Base-by-base conservation (phyloP, 345 rosid genomes). In the Adansonia digitata region DNA sequence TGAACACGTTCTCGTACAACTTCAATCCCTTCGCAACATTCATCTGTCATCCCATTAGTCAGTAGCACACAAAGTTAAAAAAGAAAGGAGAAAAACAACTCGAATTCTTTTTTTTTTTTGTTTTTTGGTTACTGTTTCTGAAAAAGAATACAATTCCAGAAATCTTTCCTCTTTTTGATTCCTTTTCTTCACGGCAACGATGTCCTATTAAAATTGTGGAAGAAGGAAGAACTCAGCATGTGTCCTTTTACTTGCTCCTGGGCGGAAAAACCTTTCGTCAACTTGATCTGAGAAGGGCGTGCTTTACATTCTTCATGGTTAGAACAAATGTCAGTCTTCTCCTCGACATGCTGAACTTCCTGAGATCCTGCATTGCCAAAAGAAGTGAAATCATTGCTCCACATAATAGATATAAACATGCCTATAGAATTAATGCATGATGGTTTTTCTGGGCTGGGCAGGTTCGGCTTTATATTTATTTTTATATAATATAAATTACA, bases 11-110 rank as follows among this genome's bases (percentile, higher is more conserved):
- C 76, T 94, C 91, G 48, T 91, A 91, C 61, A 92, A 80, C 86
- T 94, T 94, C 69, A 94, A 81, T 29, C 98, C 98, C 85, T 92
- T 94, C 56, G 91, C 95, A 59, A 94, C 95, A 86, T 94, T 94
- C 72, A 89, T 92, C 98, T 94, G 97, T n/a, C 74, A 77, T 77
- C 14, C 55, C 71, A 76, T 55, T 69, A 64, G 15, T 67, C 71
- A 63, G 77, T 68, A 66, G n/a, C n/a, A n/a, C 78, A 77, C 79
- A 74, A 83, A 80, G 1, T 77, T n/a, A n/a, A n/a, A n/a, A n/a
- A n/a, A n/a, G n/a, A n/a, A n/a, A n/a, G n/a, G n/a, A n/a, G n/a
- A n/a, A 77, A 56, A 48, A 35, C 69, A 31, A 63, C 65, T 56
- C 51, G 67, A 27, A 60, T 69, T 63, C 63, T n/a, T n/a, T n/a